Evolutionary conservation across 1,139 yeast species (phyloP), one percentile per base, ranked within the genome.

Genomic region (Pichia sp.): DNA sequence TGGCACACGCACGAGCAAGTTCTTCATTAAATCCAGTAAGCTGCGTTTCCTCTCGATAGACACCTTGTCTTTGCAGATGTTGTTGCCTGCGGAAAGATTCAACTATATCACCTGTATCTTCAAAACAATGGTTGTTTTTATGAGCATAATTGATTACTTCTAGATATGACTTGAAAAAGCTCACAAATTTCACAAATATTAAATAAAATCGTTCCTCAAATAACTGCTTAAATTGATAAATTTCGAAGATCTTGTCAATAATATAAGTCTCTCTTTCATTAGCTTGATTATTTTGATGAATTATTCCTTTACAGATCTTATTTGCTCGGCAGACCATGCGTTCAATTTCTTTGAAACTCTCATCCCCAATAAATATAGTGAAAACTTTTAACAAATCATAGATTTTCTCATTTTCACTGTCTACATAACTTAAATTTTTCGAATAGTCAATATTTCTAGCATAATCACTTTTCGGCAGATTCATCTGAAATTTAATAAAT

Each of bases 391-490:
- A 31, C 11, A 46, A 10, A 1, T 22, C 24, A 25, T 40, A 42
- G 6, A 46, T 25, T 22, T 37, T 20, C 25, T 37, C 39, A 20
- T 46, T 44, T 42, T 55, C 52, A 5, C 33, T 24, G 16, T 46
- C 42, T 4, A 47, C 40, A 34, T 53, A 50, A 8, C 49, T 52
- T 16, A 38, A 24, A 25, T 47, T 51, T 25, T 55, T 32, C 30
- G 53, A 51, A 29, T 57, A 56, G 10, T 48, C 46, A 7, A 57
- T 4, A 23, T 22, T 28, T 23, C 24, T 27, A 25, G 4, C 20
- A 4, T 9, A 7, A 2, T 26, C 27, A 10, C 24, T 23, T 22
- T 33, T 23, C 12, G 45, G 45, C 11, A 39, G 29, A 9, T 28
- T 36, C 3, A 23, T 37, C n/a, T 40, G 44, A 20, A 52, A 40